phyloP scores from a whole-genome alignment of 2,329 filamentous ascomycete species.

The Trichoderma sp. region DNA sequence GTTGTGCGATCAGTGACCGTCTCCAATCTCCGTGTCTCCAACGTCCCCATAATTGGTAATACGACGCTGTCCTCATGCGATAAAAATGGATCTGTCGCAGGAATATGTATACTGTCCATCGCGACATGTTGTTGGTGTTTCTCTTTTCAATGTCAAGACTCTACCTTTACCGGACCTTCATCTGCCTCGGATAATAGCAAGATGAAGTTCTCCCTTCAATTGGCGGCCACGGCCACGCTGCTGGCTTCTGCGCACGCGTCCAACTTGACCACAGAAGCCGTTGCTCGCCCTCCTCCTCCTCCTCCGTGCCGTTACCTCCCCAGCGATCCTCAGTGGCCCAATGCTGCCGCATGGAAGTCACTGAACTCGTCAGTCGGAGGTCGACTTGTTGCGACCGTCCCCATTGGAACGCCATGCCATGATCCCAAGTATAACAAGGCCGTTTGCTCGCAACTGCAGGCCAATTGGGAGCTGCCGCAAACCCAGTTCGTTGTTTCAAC shows the following conservation, averaged over 20 bases:
- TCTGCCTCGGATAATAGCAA: not conserved
- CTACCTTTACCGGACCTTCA: not conserved
- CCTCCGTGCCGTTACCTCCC: not conserved
- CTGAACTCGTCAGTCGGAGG: constrained; percentile 53
- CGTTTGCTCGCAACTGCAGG: constrained; percentile 42
- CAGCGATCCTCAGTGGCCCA: not conserved
- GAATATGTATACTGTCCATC: not conserved
- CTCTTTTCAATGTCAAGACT: not conserved
- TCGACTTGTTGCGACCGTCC: constrained; percentile 48
- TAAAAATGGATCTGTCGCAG: not conserved
- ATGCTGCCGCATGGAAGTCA: not conserved
- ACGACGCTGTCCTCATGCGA: not conserved
- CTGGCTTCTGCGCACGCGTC: not conserved
- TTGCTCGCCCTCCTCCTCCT: not conserved
- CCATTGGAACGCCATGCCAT: constrained; percentile 52
- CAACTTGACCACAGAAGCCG: not conserved
- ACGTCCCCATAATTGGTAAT: not conserved
- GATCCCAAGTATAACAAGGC: constrained; percentile 45
- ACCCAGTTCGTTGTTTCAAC: constrained; percentile 36
- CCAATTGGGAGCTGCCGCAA: constrained; percentile 44
- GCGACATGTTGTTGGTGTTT: not conserved
- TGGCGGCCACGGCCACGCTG: not conserved
- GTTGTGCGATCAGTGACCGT: not conserved
- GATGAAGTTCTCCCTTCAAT: not conserved
- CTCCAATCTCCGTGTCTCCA: constrained; percentile 6